phyloP scores from a whole-genome alignment of 2,329 filamentous ascomycete genomes.

The Aspergillus neoniger region DNA sequence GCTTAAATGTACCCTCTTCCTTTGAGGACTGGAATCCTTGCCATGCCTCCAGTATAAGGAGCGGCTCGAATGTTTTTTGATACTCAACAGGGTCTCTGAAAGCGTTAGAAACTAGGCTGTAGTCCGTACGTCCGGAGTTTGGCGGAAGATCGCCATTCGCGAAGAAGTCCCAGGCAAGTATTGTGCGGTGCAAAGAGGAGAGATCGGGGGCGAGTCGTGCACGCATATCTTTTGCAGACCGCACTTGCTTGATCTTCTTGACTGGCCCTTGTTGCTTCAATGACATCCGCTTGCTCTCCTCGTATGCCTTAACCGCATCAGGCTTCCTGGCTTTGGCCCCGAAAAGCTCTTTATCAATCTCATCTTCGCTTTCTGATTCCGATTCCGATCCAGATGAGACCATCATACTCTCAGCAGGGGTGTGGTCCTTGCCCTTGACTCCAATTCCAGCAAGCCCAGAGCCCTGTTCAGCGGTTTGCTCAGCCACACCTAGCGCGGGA shows the following conservation, averaged over 20 bases:
- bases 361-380: constrained; percentile 73
- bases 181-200: constrained; percentile 77
- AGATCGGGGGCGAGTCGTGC: constrained; percentile 89
- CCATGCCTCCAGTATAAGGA: constrained; percentile 93
- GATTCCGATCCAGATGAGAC: constrained; percentile 68
- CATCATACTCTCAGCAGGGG: constrained; percentile 80
- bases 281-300: constrained; percentile 49
- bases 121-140: constrained; percentile 66
- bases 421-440: constrained; percentile 76
- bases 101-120: constrained; percentile 72
- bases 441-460: constrained; percentile 74
- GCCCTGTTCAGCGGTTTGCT: constrained; percentile 70
- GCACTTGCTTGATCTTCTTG: constrained; percentile 76
- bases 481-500: constrained; percentile 52
- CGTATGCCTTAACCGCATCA: constrained; percentile 48
- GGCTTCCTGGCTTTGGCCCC: constrained; percentile 45
- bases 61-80: constrained; percentile 83
- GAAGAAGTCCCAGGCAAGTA: constrained; percentile 95
- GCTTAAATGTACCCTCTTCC: constrained; percentile 77
- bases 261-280: constrained; percentile 69
- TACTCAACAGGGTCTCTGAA: constrained; percentile 79
- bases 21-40: constrained; percentile 87
- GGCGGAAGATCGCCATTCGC: constrained; percentile 85
- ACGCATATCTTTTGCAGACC: constrained; percentile 90
- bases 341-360: constrained; percentile 70